phyloP scores from a whole-genome alignment of 163 green algal genomes.

The Picocystis sp. region DNA sequence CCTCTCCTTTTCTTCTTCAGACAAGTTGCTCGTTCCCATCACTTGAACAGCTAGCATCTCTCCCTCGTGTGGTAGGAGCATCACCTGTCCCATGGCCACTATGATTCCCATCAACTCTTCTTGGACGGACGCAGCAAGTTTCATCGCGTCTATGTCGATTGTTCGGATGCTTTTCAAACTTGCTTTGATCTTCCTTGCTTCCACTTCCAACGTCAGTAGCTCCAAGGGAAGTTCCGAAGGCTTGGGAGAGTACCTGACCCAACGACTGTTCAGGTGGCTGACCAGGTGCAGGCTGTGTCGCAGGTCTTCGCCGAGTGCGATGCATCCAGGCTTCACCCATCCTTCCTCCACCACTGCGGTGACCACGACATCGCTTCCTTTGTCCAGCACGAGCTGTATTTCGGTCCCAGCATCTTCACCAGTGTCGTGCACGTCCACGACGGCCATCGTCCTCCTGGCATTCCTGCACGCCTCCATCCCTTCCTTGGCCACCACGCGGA shows the following conservation, averaged over 20 bases:
- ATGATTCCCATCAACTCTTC: slow-evolving; percentile 1
- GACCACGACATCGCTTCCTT: too few relatives aligned
- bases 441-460: too few relatives aligned
- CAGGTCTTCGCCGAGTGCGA: slow-evolving; percentile 1
- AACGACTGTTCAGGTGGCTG: slow-evolving; percentile 1
- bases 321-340: background rate
- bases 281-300: slow-evolving; percentile 17
- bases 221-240: slow-evolving; percentile 11
- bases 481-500: too few relatives aligned
- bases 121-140: slow-evolving; percentile 19
- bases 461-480: too few relatives aligned
- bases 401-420: too few relatives aligned
- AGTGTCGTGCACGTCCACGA: too few relatives aligned
- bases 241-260: background rate
- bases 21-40: background rate
- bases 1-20: slow-evolving; percentile 8
- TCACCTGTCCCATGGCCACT: too few relatives aligned
- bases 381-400: too few relatives aligned
- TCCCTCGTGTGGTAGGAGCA: too few relatives aligned
- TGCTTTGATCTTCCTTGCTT: slow-evolving; percentile 8
- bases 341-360: too few relatives aligned
- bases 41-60: slow-evolving; percentile 4
- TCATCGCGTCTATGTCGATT: slow-evolving; percentile 21
- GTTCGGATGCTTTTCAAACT: background rate
- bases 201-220: slow-evolving; percentile 15